Evolutionary conservation across 78 protist species (phyloP).

Genomic region (Chrysochromulina parva): DNA sequence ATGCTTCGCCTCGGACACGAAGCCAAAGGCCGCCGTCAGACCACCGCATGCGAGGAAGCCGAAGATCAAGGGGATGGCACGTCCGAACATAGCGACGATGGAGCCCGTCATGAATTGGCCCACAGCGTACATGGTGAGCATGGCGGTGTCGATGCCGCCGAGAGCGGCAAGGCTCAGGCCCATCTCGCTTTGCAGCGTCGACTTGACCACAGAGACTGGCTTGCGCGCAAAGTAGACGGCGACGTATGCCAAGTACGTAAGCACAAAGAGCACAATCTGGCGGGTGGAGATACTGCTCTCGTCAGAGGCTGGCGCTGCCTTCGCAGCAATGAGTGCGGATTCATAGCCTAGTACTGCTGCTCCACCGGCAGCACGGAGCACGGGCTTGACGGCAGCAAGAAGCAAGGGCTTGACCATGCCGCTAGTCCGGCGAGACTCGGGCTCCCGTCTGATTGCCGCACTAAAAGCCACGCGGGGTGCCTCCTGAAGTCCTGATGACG

Average conservation of each 20-base stretch:
- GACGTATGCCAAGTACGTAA: not conserved
- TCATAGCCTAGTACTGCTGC: too few relatives aligned
- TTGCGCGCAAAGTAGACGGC: not conserved
- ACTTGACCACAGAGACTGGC: conserved; percentile 9
- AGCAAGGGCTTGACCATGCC: too few relatives aligned
- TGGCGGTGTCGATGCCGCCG: not conserved
- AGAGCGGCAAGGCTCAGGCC: not conserved
- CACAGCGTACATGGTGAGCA: not conserved
- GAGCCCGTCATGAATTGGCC: not conserved
- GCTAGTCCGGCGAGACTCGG: too few relatives aligned
- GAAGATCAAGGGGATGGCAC: not conserved
- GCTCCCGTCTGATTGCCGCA: too few relatives aligned
- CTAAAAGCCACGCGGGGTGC: too few relatives aligned
- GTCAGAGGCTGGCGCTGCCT: too few relatives aligned
- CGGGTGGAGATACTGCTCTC: not conserved
- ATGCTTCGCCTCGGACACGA: not conserved
- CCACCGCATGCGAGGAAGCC: not conserved
- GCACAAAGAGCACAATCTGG: not conserved
- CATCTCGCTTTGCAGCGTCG: not conserved
- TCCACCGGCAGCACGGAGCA: too few relatives aligned
- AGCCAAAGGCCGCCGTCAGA: not conserved
- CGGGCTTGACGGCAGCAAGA: too few relatives aligned
- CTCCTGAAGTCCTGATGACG: too few relatives aligned
- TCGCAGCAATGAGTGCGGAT: too few relatives aligned
- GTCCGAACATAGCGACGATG: not conserved